Conservation (phyloP, 257 asterid genomes). For the Nemophila menziesii region DNA sequence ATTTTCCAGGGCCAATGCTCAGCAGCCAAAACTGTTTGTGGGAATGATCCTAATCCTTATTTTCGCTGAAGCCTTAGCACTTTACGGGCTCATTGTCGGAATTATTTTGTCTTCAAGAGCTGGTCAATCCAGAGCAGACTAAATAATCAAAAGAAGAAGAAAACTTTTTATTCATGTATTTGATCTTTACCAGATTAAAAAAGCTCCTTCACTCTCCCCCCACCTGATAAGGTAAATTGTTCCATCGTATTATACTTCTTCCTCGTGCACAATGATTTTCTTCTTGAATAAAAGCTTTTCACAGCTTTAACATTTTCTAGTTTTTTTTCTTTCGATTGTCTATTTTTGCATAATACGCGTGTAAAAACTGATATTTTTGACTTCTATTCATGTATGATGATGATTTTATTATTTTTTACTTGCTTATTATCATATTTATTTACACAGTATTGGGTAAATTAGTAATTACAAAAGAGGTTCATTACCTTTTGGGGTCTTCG, state of each 20-base stretch:
- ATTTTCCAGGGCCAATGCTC: constrained; percentile 21
- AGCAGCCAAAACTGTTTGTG: constrained; percentile 31
- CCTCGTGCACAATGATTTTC: neutral
- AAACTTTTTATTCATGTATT: neutral
- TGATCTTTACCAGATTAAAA: neutral
- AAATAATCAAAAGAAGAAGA: neutral
- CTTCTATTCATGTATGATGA: neutral
- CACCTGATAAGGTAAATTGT: neutral
- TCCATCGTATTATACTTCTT: neutral
- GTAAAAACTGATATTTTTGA: neutral
- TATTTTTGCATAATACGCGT: neutral
- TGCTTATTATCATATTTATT: no score
- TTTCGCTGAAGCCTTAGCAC: constrained; percentile 26
- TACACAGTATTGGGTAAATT: no score
- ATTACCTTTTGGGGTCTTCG: no score
- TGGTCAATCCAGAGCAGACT: constrained; percentile 28
- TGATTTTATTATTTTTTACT: no score
- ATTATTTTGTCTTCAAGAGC: constrained; percentile 25
- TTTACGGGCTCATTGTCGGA: constrained; percentile 29
- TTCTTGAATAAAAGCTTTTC: neutral
- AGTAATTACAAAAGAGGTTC: no score
- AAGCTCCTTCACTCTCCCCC: neutral
- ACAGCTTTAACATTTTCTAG: neutral
- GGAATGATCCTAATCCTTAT: constrained; percentile 33
- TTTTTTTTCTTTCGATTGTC: neutral